Conservation (phyloP, 352 stramenopile genomes). For the Phytophthora colocasiae region DNA sequence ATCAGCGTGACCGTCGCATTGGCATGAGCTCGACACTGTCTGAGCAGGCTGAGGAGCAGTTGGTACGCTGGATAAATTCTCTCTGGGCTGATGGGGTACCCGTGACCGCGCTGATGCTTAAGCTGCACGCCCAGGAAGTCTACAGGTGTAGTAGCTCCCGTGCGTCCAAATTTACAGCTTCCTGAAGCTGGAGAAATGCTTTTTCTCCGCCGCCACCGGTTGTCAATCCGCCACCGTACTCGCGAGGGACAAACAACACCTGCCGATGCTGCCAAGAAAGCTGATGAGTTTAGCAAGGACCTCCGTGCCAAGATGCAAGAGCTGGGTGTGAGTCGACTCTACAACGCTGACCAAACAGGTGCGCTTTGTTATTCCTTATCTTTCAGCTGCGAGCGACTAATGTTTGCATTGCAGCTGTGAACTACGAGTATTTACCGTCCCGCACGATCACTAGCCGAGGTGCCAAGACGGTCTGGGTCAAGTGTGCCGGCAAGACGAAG, state of each 20-base stretch:
- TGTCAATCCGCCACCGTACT: constrained; percentile 7
- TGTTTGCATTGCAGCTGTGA: constrained; percentile 12
- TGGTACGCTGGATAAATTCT: constrained; percentile 10
- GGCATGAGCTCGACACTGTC: neutral
- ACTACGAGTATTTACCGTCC: constrained; percentile 38
- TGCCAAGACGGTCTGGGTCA: constrained; percentile 35
- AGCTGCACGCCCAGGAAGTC: neutral
- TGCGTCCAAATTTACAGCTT: constrained; percentile 9
- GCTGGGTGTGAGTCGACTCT: too few relatives aligned
- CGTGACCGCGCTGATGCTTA: constrained; percentile 1
- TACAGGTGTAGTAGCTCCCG: neutral
- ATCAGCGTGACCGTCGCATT: neutral
- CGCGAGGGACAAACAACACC: neutral
- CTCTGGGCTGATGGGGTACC: neutral
- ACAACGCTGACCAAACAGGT: constrained; percentile 27
- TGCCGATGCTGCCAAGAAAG: neutral
- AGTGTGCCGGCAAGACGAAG: constrained; percentile 26
- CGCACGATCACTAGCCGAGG: constrained; percentile 19
- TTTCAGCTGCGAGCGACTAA: too few relatives aligned
- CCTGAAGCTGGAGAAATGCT: constrained; percentile 2
- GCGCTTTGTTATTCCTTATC: neutral
- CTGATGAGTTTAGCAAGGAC: constrained; percentile 1
- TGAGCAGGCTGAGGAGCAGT: neutral
- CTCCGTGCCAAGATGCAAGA: constrained; percentile 9
- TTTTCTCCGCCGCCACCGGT: constrained; percentile 12